Conservation (phyloP, 495 filamentous ascomycete genomes). For the Penicillium roqueforti region DNA sequence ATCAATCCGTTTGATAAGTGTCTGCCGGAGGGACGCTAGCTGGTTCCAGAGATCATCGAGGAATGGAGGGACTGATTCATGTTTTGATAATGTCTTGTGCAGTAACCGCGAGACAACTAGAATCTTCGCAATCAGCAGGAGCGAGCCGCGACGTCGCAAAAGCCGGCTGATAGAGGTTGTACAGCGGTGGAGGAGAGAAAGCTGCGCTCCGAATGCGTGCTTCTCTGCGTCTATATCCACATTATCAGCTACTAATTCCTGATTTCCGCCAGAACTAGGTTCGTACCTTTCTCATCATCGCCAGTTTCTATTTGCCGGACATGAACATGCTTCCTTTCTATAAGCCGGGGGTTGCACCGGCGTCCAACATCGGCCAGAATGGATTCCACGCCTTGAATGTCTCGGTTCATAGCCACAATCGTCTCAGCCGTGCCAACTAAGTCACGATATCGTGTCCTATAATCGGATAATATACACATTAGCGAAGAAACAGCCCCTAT, state of each 20-base stretch:
- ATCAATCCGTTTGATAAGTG: constrained; percentile 63
- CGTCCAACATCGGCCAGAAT: constrained; percentile 67
- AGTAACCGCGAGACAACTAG: constrained; percentile 71
- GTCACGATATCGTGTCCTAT: constrained; percentile 81
- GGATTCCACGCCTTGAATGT: constrained; percentile 70
- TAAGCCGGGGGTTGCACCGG: constrained; percentile 67
- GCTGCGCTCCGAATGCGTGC: constrained; percentile 56
- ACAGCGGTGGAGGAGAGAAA: constrained; percentile 59
- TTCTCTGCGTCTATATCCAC: constrained; percentile 44
- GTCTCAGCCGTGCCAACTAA: constrained; percentile 88
- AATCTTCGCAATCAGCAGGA: constrained; percentile 72
- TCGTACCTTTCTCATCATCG: constrained; percentile 43
- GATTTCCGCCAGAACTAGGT: constrained; percentile 15
- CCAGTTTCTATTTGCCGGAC: constrained; percentile 54
- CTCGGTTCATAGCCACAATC: constrained; percentile 80
- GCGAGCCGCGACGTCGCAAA: constrained; percentile 53
- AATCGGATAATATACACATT: constrained; percentile 1
- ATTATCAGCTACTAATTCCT: constrained; percentile 23
- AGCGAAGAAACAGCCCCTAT: neutral
- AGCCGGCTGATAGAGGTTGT: constrained; percentile 52
- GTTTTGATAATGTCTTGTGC: constrained; percentile 60
- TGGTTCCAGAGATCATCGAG: constrained; percentile 60
- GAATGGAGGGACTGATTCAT: constrained; percentile 46
- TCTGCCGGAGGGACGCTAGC: constrained; percentile 54
- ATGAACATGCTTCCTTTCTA: constrained; percentile 65